phyloP scores from a whole-genome alignment of 108 stramenopile species.

The Nitzschia palea region DNA sequence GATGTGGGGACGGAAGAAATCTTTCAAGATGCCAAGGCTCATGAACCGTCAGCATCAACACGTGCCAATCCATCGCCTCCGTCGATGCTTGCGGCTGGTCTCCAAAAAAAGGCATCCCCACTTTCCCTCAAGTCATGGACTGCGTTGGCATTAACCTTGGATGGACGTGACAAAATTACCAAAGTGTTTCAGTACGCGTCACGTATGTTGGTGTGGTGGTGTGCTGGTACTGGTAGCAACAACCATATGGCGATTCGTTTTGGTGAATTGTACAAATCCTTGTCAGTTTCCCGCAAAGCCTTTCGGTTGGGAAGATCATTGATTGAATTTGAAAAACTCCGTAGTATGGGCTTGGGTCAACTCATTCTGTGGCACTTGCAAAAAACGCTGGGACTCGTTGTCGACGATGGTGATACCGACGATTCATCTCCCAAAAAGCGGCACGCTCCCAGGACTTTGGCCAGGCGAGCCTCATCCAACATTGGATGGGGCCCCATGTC shows the following conservation, averaged over 20 bases:
- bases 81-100: conserved; percentile 22
- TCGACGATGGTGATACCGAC: background rate
- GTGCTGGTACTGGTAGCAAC: conserved; percentile 30
- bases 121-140: conserved; percentile 57
- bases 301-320: conserved; percentile 73
- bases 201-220: conserved; percentile 66
- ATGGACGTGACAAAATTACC: conserved; percentile 84
- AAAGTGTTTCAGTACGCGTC: conserved; percentile 71
- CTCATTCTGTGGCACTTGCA: conserved; percentile 35
- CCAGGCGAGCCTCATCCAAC: conserved; percentile 45
- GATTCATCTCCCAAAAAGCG: background rate
- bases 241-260: conserved; percentile 30
- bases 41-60: background rate
- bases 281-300: conserved; percentile 70
- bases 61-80: background rate
- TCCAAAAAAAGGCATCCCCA: conserved; percentile 32
- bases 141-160: conserved; percentile 63
- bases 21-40: conserved; percentile 7
- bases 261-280: conserved; percentile 45
- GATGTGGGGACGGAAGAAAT: background rate
- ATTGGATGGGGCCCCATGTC: conserved; percentile 47
- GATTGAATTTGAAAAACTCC: conserved; percentile 66
- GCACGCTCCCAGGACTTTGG: conserved; percentile 19
- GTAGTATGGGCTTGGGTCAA: conserved; percentile 50
- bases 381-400: conserved; percentile 5